phyloP scores from a whole-genome alignment of 2,329 filamentous ascomycete species.

The Hypoxylon sp. region DNA sequence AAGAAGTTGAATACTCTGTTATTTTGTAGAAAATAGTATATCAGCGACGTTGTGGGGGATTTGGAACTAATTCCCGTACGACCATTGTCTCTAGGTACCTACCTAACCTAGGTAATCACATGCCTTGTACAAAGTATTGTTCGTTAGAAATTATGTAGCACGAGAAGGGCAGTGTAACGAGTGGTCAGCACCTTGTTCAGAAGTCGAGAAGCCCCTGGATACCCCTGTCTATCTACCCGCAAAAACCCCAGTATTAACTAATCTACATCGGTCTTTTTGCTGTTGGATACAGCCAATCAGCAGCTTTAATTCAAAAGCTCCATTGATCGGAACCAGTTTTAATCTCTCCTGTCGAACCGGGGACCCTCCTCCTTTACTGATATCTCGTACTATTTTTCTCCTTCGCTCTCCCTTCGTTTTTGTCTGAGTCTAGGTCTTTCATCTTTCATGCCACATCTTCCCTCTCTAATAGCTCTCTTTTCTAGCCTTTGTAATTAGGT shows the following conservation, averaged over 20 bases:
- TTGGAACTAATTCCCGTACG: background rate
- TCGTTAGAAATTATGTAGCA: background rate
- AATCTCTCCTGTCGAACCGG: conserved; percentile 42
- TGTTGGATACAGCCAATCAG: conserved; percentile 36
- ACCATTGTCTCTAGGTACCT: too few relatives aligned
- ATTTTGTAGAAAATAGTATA: background rate
- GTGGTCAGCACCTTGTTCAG: conserved; percentile 28
- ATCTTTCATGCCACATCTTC: conserved; percentile 32
- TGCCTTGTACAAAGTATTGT: conserved; percentile 6
- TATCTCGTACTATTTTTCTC: conserved; percentile 46
- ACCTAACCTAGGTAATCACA: conserved; percentile 11
- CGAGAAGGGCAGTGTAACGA: background rate
- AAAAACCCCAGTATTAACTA: conserved; percentile 42
- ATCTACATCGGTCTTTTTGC: conserved; percentile 40
- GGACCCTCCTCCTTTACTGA: conserved; percentile 38
- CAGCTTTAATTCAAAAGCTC: conserved; percentile 13
- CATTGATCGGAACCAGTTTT: conserved; percentile 44
- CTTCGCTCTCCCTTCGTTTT: conserved; percentile 26
- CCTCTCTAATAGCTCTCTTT: conserved; percentile 37
- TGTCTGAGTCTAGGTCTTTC: conserved; percentile 32
- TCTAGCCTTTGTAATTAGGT: conserved; percentile 46
- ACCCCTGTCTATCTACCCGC: conserved; percentile 37
- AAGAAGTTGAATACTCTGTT: too few relatives aligned
- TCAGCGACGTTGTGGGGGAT: background rate
- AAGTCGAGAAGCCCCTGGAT: conserved; percentile 21